phyloP scores from a whole-genome alignment of 1,139 yeast genomes.

The Geotrichum cucujoidarum region DNA sequence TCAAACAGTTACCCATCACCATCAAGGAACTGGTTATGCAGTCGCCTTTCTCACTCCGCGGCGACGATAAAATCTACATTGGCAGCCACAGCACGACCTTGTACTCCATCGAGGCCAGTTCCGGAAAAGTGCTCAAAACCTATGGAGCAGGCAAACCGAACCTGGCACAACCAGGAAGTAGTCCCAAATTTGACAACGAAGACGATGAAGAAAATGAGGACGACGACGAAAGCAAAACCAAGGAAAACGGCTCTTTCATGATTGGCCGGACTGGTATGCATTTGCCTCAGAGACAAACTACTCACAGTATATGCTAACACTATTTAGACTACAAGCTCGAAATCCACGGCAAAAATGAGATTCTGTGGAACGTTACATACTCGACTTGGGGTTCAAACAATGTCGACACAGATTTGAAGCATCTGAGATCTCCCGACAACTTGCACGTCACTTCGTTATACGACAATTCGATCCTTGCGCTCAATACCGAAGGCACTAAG shows the following conservation, averaged over 20 bases:
- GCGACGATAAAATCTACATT: constrained; percentile 85
- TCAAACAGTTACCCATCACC: constrained; percentile 76
- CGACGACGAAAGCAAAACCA: constrained; percentile 21
- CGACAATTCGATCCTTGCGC: constrained; percentile 45
- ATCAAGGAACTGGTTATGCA: constrained; percentile 69
- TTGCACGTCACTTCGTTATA: constrained; percentile 79
- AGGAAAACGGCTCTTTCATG: constrained; percentile 33
- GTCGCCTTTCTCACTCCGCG: constrained; percentile 63
- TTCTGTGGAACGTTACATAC: constrained; percentile 82
- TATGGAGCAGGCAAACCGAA: constrained; percentile 47
- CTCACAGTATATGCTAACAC: constrained; percentile 17
- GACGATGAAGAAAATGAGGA: constrained; percentile 16
- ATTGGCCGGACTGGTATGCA: constrained; percentile 37
- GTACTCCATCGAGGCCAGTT: constrained; percentile 64
- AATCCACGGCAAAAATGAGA: constrained; percentile 60
- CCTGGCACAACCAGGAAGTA: constrained; percentile 29
- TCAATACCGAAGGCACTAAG: constrained; percentile 61
- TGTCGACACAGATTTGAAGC: constrained; percentile 63
- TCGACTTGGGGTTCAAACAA: constrained; percentile 93
- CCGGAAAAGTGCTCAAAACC: constrained; percentile 70
- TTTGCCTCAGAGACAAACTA: constrained; percentile 39
- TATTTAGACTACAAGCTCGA: constrained; percentile 50
- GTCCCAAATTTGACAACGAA: constrained; percentile 18
- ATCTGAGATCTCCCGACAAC: constrained; percentile 48
- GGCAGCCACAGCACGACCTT: constrained; percentile 77